Base-by-base conservation (phyloP, 495 filamentous ascomycete species). In the Annulohypoxylon maeteangense region DNA sequence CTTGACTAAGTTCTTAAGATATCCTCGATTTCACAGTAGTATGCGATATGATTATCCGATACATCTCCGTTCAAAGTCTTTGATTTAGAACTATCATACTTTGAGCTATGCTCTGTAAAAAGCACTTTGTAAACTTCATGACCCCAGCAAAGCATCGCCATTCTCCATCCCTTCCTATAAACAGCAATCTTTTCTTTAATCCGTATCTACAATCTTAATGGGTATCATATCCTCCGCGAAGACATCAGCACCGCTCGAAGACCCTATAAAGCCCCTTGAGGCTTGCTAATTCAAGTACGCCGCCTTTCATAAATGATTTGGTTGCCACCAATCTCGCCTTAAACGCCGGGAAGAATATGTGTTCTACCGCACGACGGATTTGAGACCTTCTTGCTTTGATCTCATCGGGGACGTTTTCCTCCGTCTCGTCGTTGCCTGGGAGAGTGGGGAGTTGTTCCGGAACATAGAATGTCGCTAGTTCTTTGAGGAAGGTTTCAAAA, bases 181-280 rank as follows among this genome's bases (percentile, higher is more conserved):
- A 27, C 44, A 57, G 47, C 40, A 44, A 58, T 58, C 14, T 38
- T 38, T 50, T 8, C 20, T 51, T 25, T 42, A 12, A 53, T 51
- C 12, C 14, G 12, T 54, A 51, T 53, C 56, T 31, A 38, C 45
- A 58, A 38, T 31, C 34, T 12, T 22, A 25, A 23, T 51, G 66
- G 61, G 53, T 67, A 74, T 67, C 55, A 38, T 29, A 70, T 72
- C 25, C 50, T 62, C 54, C 40, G 4, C 18, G 6, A 16, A 2
- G 12, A 53, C 8, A 62, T 89, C 79, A 98, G 80, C 94, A 98
- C 53, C 96, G 86, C 81, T 99, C 96, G 83, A 99, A 99, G n/a
- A 98, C 94, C 44, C 92, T 84, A 79, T 99, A 99, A 55, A 99
- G 77, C 3, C 96, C 94, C 78, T 97, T 98, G 62, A 98, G 80